Base-by-base conservation (phyloP, 2,329 filamentous ascomycete species). In the Malbranchea zuffiana region DNA sequence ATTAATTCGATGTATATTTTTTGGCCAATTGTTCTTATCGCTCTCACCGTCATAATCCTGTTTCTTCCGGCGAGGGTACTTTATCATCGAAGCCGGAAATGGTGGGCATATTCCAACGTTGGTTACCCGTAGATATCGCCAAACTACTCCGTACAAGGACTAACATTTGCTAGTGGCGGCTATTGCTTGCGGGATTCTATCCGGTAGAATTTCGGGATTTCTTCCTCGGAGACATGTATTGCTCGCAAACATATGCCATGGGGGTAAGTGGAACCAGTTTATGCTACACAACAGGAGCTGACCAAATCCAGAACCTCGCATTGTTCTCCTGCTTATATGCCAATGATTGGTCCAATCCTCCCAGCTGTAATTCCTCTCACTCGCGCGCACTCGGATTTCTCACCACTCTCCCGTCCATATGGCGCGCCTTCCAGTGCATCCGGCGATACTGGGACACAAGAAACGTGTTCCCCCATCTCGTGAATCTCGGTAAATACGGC, bases 191-290 rank as follows among this genome's bases (percentile, higher is more conserved):
- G 10, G 87, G 87, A 3, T 57, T 93, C 13, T 95, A 92, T 52
- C 85, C 85, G 1, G 90, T 98, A 33, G 88, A 96, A 56, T 98
- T 96, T 57, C 76, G 87, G 40, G 90, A 98, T 60, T 96, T 98
- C 63, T 96, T 95, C 60, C 71, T 96, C 0, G 90, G 90, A 35
- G 90, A 98, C 56, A 95, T 96, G 69, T 94, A 93, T 59, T 96
- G 88, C 60, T 96, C 90, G 2, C 68, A 93, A 39, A 93, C 87
- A 4, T 98, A 98, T 59, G 74, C 80, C 11, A 83, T 84, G 60
- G 80, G 83, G 43, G 83, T 88, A 69, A 65, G 81, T 74, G 5
- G 2, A 10, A 27, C 19, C 25, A 4, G n/a, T 15, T 16, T 4
- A 8, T 28, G 4, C 19, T 5, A 8, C 6, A 10, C 21, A 34